These are phyloP conservation scores for Tricholoma saponaceum DNA, from an alignment of 768 basidiomycete species.

Conservation along the genomic window DNA sequence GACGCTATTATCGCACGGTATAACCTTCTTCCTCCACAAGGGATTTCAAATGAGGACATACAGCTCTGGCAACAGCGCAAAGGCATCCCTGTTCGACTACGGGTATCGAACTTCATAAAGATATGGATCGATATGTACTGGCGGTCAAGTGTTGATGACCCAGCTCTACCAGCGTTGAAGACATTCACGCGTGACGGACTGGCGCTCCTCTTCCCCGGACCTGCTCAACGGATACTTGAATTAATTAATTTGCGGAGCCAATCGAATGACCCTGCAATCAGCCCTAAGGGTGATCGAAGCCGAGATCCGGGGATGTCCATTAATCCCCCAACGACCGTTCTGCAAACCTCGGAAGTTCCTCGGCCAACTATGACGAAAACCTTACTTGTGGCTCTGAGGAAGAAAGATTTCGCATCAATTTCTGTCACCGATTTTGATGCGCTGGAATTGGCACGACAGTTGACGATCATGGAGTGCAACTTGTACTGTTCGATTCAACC, in stretches of 20 bases:
- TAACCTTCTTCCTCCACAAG: slow-evolving; percentile 65
- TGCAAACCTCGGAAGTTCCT: slow-evolving; percentile 65
- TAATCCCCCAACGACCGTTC: slow-evolving; percentile 46
- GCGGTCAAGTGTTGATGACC: slow-evolving; percentile 71
- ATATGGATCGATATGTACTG: slow-evolving; percentile 92
- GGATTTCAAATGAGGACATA: slow-evolving; percentile 54
- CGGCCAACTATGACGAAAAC: slow-evolving; percentile 84
- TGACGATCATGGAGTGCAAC: slow-evolving; percentile 90
- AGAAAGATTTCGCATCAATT: slow-evolving; percentile 58
- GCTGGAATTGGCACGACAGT: slow-evolving; percentile 87
- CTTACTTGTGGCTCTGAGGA: slow-evolving; percentile 62
- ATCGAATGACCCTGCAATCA: slow-evolving; percentile 42
- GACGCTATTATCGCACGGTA: slow-evolving; percentile 79
- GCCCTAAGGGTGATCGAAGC: slow-evolving; percentile 58
- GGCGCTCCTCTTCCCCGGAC: slow-evolving; percentile 57
- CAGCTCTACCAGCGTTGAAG: slow-evolving; percentile 51
- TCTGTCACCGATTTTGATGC: slow-evolving; percentile 88
- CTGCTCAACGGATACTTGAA: slow-evolving; percentile 71
- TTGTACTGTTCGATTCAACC: slow-evolving; percentile 84
- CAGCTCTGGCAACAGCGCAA: slow-evolving; percentile 84
- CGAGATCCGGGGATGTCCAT: slow-evolving; percentile 75
- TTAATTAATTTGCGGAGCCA: slow-evolving; percentile 54
- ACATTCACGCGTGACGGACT: slow-evolving; percentile 63
- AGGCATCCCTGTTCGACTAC: slow-evolving; percentile 83
- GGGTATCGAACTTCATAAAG: slow-evolving; percentile 92